phyloP scores from a whole-genome alignment of 2,329 filamentous ascomycete species.

The Aspergillus phoenicis region DNA sequence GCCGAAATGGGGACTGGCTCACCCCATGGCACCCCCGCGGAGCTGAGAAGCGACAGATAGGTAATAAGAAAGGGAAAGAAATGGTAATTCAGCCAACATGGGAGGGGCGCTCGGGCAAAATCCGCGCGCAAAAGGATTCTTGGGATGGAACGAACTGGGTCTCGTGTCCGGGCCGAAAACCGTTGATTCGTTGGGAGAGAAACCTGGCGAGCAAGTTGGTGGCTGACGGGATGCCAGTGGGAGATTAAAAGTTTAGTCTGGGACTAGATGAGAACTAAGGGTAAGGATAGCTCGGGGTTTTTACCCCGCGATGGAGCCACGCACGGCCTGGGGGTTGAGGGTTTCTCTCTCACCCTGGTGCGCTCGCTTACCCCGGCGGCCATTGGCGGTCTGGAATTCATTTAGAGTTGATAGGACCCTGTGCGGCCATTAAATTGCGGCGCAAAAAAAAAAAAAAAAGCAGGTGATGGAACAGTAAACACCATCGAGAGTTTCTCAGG shows the following conservation, averaged over 20 bases:
- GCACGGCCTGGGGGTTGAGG: neutral
- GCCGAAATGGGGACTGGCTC: neutral
- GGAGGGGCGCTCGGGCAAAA: neutral
- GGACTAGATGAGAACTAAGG: too few species aligned
- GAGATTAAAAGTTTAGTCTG: too few species aligned
- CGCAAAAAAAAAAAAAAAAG: too few species aligned
- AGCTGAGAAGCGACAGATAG: too few species aligned
- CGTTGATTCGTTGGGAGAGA: neutral
- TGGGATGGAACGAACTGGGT: neutral
- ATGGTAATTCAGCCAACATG: neutral
- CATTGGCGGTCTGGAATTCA: neutral
- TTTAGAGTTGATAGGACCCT: too few species aligned
- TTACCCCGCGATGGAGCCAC: conserved; percentile 2
- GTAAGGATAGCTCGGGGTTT: neutral
- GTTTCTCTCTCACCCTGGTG: neutral
- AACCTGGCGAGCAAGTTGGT: neutral
- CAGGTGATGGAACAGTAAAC: too few species aligned
- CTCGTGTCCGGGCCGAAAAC: conserved; percentile 2
- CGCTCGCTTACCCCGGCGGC: neutral
- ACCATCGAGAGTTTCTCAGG: too few species aligned
- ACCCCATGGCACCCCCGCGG: neutral
- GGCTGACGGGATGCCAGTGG: neutral
- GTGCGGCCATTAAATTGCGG: neutral
- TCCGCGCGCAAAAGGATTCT: neutral
- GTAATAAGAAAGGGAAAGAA: too few species aligned